Percentiles rank a stretch among this genome's conserved stretches.
These are phyloP conservation scores for Medicago ruthenica DNA, from an alignment of 306 rosid genomes.

Conservation along the genomic window DNA sequence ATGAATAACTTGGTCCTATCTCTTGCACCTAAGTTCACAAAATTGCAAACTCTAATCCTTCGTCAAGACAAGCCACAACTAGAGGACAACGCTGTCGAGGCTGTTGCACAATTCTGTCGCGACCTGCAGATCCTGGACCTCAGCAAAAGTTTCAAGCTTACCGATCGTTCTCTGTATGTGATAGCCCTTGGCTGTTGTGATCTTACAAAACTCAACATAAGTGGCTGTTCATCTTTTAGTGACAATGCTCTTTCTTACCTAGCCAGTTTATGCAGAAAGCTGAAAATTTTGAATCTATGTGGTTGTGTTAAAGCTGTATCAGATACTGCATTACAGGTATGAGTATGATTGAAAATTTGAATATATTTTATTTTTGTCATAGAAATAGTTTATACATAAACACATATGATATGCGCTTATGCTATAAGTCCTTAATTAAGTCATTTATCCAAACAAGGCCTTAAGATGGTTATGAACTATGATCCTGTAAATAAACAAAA, in stretches of 20 bases:
- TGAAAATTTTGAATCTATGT: slow-evolving; percentile 77
- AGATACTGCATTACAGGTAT: slow-evolving; percentile 81
- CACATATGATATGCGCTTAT: neutral
- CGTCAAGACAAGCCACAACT: slow-evolving; percentile 88
- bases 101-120: slow-evolving; percentile 67
- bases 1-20: slow-evolving; percentile 84
- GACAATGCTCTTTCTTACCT: slow-evolving; percentile 74
- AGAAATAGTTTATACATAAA: no score
- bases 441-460: neutral
- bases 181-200: slow-evolving; percentile 71
- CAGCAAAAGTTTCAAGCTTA: slow-evolving; percentile 91
- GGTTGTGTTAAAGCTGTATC: slow-evolving; percentile 79
- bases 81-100: slow-evolving; percentile 75
- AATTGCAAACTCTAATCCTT: slow-evolving; percentile 70
- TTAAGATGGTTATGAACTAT: slow-evolving; percentile 18
- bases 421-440: neutral
- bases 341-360: neutral
- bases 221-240: slow-evolving; percentile 82
- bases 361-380: no score
- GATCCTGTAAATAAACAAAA: slow-evolving; percentile 11
- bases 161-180: slow-evolving; percentile 69
- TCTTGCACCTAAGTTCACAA: slow-evolving; percentile 77
- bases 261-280: slow-evolving; percentile 62
- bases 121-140: slow-evolving; percentile 89
- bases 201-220: slow-evolving; percentile 71